A percentile compares a stretch with the other conserved stretches of the same genome.
These are phyloP conservation scores for Salvia hispanica DNA, from an alignment of 257 asterid species.

Conservation along the genomic window DNA sequence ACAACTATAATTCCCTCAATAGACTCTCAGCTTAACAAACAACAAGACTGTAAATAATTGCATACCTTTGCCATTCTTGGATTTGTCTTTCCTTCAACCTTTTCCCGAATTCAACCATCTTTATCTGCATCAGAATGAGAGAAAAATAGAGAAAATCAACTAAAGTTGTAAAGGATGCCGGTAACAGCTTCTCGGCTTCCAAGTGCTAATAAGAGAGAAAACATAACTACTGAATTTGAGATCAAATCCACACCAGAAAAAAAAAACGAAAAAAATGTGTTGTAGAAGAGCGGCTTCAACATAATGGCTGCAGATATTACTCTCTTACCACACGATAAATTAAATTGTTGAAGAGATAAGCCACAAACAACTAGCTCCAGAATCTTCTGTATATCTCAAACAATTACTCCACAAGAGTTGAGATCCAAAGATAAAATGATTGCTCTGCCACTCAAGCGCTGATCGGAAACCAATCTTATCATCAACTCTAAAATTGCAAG, in stretches of 20 bases:
- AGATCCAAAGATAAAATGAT: background rate
- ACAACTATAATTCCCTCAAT: conserved; percentile 12
- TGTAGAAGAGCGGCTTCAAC: background rate
- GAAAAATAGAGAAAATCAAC: background rate
- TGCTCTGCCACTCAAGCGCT: background rate
- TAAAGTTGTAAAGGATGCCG: conserved; percentile 16
- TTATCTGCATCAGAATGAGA: conserved; percentile 37
- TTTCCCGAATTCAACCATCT: conserved; percentile 93
- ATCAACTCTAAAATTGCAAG: background rate
- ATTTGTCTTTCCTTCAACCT: conserved; percentile 86
- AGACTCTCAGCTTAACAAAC: conserved; percentile 1
- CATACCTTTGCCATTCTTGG: conserved; percentile 91
- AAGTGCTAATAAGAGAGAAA: too few relatives aligned
- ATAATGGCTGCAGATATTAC: background rate
- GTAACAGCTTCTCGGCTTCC: too few relatives aligned
- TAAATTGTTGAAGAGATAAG: conserved; percentile 4
- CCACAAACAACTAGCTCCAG: conserved; percentile 1
- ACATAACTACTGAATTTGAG: background rate
- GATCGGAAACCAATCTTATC: background rate
- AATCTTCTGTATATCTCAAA: conserved; percentile 13
- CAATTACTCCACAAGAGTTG: background rate
- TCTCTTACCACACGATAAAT: background rate
- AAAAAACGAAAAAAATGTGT: background rate
- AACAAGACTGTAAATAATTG: background rate
- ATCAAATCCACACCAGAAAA: background rate